phyloP scores from a whole-genome alignment of 148 eudicot genomes.

The Silene latifolia region DNA sequence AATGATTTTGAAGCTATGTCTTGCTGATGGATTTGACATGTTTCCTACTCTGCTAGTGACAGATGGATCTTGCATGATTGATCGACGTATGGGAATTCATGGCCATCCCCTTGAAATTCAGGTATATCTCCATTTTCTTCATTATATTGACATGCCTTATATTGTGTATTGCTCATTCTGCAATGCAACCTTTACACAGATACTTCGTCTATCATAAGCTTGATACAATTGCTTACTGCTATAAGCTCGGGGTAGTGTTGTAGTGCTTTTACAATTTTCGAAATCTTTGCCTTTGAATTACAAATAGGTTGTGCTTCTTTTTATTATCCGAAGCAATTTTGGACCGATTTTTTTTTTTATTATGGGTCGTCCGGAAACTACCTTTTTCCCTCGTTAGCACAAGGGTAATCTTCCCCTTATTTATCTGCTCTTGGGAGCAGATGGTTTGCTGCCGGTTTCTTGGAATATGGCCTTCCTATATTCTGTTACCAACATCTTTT shows the following conservation, averaged over 20 bases:
- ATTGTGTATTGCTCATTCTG: too few relatives aligned
- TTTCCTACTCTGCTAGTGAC: conserved; percentile 79
- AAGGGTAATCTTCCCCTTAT: too few relatives aligned
- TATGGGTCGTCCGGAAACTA: background rate
- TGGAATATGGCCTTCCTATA: background rate
- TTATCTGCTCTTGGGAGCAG: too few relatives aligned
- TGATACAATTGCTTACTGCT: background rate
- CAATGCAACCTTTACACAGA: too few relatives aligned
- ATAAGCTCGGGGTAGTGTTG: too few relatives aligned
- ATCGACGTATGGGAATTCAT: conserved; percentile 90
- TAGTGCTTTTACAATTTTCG: too few relatives aligned
- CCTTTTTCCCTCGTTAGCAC: too few relatives aligned
- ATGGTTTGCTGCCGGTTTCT: background rate
- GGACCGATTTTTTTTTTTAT: too few relatives aligned
- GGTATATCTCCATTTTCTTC: conserved; percentile 26
- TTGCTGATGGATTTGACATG: conserved; percentile 86
- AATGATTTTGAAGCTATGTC: conserved; percentile 70
- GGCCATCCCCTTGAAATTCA: conserved; percentile 89
- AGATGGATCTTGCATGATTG: conserved; percentile 92
- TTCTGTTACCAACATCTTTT: background rate
- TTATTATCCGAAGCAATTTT: too few relatives aligned
- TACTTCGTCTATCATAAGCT: background rate
- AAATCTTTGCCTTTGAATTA: too few relatives aligned
- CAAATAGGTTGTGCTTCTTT: too few relatives aligned
- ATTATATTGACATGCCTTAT: background rate